Conservation (phyloP, 495 filamentous ascomycete species). For the Lentithecium fluviatile region DNA sequence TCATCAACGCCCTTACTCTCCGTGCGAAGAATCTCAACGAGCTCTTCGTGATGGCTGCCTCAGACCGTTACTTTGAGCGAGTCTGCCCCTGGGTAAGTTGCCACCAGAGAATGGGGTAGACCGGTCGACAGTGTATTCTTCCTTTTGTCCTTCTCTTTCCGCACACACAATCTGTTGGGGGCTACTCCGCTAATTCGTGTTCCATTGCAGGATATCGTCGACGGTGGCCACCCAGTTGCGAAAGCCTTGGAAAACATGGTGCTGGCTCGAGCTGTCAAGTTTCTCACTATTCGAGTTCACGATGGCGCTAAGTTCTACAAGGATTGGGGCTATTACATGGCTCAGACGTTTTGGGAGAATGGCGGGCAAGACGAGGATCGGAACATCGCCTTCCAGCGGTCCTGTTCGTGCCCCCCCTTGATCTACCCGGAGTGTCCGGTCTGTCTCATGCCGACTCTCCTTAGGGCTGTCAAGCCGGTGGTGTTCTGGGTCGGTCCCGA, state of each 20-base stretch:
- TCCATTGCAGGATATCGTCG: constrained; percentile 9
- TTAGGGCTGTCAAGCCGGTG: constrained; percentile 8
- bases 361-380: neutral
- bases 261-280: neutral
- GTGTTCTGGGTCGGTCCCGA: neutral
- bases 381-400: constrained; percentile 7
- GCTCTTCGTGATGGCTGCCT: constrained; percentile 14
- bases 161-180: too few species aligned
- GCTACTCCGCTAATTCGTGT: too few species aligned
- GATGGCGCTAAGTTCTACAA: constrained; percentile 14
- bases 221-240: constrained; percentile 10
- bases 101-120: too few species aligned
- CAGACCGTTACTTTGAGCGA: constrained; percentile 21
- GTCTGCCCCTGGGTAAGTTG: constrained; percentile 2
- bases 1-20: constrained; percentile 5
- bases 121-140: too few species aligned
- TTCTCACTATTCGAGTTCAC: constrained; percentile 21
- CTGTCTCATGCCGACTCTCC: too few species aligned
- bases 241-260: neutral
- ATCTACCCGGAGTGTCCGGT: too few species aligned
- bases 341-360: neutral
- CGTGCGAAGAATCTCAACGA: constrained; percentile 13
- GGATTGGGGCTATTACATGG: neutral
- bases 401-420: constrained; percentile 10
- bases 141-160: too few species aligned